Base-by-base conservation (phyloP, 352 stramenopile genomes). In the Pythium periplocum region DNA sequence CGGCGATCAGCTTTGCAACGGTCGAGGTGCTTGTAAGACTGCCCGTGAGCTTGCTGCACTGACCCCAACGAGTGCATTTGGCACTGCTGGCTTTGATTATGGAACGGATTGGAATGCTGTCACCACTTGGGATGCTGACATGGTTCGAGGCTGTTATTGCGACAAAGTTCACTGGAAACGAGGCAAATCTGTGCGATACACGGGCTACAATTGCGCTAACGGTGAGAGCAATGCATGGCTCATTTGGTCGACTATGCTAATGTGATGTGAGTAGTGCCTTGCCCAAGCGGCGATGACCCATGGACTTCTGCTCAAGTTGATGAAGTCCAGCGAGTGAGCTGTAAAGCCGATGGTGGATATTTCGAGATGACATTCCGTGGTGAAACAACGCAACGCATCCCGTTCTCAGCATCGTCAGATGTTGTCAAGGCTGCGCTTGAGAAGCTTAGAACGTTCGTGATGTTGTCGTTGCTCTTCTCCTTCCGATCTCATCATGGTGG, bases 121-220 rank as follows among this genome's bases (percentile, higher is more conserved):
- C 5, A 50, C 61, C 6, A 96, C 88, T 4, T 97, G 90, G 90
- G 90, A 97, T 53, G 81, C 80, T 17, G 67, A 97, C 55, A 86
- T 89, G 68, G 61, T 87, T 35, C 76, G 84, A 37, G 84, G 88
- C 37, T 97, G 87, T 66, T 82, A 83, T 48, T 97, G 90, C 64
- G 83, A 95, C 60, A 92, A 93, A 53, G 73, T 87, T 3, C 64
- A 79, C 11, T 62, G 63, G 32, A 68, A 85, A 33, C 69, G 68
- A 0, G 75, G 80, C 26, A 65, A 68, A 45, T 71, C 38, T 5
- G 71, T 81, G 31, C 71, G 69, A 4, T 89, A 87, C 63, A 64
- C 55, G 8, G 80, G 78, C 6, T 69, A 95, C 63, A 87, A 96
- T 62, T 97, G 90, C 68, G 63, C 61, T 41, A 75, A 86, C 51